A percentile compares a stretch with the other conserved stretches of the same genome.
phyloP scores from a whole-genome alignment of 2,329 filamentous ascomycete genomes.

The Teratosphaeriaceae sp. region DNA sequence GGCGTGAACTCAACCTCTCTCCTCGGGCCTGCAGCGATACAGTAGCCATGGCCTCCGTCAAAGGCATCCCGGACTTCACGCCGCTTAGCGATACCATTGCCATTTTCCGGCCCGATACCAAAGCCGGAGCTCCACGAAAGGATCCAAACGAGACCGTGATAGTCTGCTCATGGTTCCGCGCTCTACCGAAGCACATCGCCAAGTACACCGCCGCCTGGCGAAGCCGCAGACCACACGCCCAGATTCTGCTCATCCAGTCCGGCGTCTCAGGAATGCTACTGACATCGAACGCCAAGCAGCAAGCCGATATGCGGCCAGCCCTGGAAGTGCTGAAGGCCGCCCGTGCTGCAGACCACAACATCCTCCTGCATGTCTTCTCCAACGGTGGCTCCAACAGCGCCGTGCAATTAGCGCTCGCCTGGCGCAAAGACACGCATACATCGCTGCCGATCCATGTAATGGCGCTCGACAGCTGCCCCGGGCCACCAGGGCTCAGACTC shows the following conservation, averaged over 20 bases:
- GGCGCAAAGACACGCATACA: neutral
- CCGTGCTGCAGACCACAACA: neutral
- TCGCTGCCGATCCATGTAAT: neutral
- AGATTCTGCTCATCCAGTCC: constrained; percentile 2
- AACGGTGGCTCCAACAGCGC: neutral
- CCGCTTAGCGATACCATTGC: neutral
- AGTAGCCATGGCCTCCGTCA: neutral
- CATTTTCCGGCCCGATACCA: neutral
- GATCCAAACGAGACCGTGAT: neutral
- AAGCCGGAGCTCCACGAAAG: neutral
- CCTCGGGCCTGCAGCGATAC: no score
- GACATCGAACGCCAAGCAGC: constrained; percentile 1
- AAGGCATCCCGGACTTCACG: neutral
- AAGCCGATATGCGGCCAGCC: neutral
- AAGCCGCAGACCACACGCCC: neutral
- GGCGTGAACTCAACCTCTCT: no score
- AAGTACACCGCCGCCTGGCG: constrained; percentile 1
- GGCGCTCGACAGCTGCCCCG: constrained; percentile 3
- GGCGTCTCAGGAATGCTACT: neutral
- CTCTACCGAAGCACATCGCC: constrained; percentile 1
- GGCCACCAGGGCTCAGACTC: neutral
- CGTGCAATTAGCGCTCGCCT: neutral
- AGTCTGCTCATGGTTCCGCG: constrained; percentile 1
- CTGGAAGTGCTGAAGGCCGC: neutral
- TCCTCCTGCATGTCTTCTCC: constrained; percentile 2